phyloP scores from a whole-genome alignment of 2,329 filamentous ascomycete species.

The Calonectria pseudoreteaudii region DNA sequence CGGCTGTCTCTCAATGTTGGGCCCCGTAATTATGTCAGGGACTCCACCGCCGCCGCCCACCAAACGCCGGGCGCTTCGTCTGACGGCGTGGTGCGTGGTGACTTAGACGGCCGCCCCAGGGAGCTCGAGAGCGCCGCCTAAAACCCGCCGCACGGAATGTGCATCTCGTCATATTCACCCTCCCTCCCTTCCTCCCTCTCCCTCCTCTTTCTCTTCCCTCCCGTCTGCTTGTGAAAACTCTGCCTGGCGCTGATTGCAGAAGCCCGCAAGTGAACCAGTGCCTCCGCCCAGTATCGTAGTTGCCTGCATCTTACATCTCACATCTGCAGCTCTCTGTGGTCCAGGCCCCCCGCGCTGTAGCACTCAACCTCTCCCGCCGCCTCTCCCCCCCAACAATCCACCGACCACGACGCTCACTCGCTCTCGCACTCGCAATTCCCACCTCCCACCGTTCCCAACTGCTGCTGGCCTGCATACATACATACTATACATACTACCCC shows the following conservation, averaged over 20 bases:
- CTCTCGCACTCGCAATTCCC: slow-evolving; percentile 14
- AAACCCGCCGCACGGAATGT: slow-evolving; percentile 6
- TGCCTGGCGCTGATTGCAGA: background rate
- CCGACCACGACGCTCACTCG: slow-evolving; percentile 4
- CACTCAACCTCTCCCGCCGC: slow-evolving; percentile 1
- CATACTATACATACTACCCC: slow-evolving; percentile 4
- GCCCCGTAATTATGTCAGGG: slow-evolving; percentile 15
- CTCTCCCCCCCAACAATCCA: slow-evolving; percentile 26
- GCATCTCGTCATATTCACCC: slow-evolving; percentile 13
- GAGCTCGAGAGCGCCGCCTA: slow-evolving; percentile 3
- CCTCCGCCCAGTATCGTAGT: background rate
- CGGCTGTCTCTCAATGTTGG: slow-evolving; percentile 22
- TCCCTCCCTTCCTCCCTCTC: background rate
- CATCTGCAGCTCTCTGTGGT: background rate
- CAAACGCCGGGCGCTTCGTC: slow-evolving; percentile 10
- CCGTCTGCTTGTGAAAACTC: background rate
- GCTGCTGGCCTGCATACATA: slow-evolving; percentile 5
- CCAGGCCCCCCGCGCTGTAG: slow-evolving; percentile 13
- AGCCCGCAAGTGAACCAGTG: background rate
- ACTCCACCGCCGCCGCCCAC: slow-evolving; percentile 8
- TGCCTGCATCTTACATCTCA: background rate
- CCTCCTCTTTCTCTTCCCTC: background rate
- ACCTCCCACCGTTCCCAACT: slow-evolving; percentile 19
- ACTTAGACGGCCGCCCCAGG: slow-evolving; percentile 1
- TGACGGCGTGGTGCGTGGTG: slow-evolving; percentile 1